A percentile compares a stretch with the other conserved stretches of the same genome.
Evolutionary conservation across 2,329 filamentous ascomycete species (phyloP).

Genomic region (Sporothrix variecibatus): DNA sequence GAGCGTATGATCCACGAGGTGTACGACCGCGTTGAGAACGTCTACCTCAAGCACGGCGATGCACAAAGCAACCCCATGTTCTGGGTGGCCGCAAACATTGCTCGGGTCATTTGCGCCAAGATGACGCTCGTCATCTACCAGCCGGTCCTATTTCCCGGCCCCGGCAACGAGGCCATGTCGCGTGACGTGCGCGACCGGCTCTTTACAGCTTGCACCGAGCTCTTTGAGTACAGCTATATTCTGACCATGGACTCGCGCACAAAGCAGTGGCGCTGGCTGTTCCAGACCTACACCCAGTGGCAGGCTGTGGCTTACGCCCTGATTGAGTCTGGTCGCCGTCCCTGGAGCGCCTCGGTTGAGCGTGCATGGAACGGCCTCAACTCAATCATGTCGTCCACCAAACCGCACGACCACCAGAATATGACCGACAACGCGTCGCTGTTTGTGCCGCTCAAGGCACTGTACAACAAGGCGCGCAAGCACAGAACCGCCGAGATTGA

Average conservation of each 20-base stretch:
- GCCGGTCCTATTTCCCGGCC: slow-evolving; percentile 48
- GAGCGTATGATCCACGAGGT: slow-evolving; percentile 40
- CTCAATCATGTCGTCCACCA: slow-evolving; percentile 35
- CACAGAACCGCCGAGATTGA: slow-evolving; percentile 55
- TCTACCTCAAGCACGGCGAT: slow-evolving; percentile 55
- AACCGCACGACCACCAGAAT: slow-evolving; percentile 46
- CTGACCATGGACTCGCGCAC: slow-evolving; percentile 53
- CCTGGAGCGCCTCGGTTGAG: slow-evolving; percentile 41
- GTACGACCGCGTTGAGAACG: slow-evolving; percentile 50
- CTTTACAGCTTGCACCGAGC: slow-evolving; percentile 54
- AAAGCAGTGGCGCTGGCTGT: slow-evolving; percentile 59
- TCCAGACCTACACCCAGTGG: slow-evolving; percentile 62
- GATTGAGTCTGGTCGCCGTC: slow-evolving; percentile 50
- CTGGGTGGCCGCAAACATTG: slow-evolving; percentile 53
- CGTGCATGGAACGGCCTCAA: slow-evolving; percentile 38
- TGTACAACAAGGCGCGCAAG: slow-evolving; percentile 54
- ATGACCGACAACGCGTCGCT: slow-evolving; percentile 51
- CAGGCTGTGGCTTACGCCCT: slow-evolving; percentile 59
- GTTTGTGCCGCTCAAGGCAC: slow-evolving; percentile 56
- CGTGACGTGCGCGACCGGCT: slow-evolving; percentile 42
- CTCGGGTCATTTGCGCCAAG: slow-evolving; percentile 55
- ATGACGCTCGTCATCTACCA: slow-evolving; percentile 58
- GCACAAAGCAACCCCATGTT: slow-evolving; percentile 49
- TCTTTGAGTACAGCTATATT: slow-evolving; percentile 57
- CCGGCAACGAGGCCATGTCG: slow-evolving; percentile 39